Percentiles rank a stretch among this genome's conserved stretches.
Conservation (phyloP, 768 basidiomycete genomes). For the Fibroporia radiculosa region DNA sequence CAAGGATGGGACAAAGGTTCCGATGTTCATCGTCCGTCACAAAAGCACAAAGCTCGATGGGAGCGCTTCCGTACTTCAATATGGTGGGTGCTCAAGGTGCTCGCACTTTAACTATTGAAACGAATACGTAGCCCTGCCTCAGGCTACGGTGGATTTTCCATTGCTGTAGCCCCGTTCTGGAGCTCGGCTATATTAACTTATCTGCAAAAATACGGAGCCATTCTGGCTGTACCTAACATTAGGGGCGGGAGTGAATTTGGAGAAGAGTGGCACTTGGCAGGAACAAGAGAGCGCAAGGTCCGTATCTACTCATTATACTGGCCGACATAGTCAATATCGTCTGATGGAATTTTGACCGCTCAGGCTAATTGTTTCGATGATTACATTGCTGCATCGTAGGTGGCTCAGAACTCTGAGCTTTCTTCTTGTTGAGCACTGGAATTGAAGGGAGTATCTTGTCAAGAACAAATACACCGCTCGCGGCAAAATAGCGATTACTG, state of each 20-base stretch:
- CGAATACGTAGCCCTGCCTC: not conserved
- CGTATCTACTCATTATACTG: slow-evolving; percentile 1
- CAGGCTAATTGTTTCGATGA: slow-evolving; percentile 75
- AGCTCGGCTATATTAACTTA: slow-evolving; percentile 65
- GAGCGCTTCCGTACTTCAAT: slow-evolving; percentile 70
- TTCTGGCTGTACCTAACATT: slow-evolving; percentile 48
- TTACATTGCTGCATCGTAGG: slow-evolving; percentile 75
- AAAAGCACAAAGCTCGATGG: slow-evolving; percentile 65
- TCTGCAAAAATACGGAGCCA: slow-evolving; percentile 59
- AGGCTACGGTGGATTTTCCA: slow-evolving; percentile 81
- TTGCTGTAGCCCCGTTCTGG: slow-evolving; percentile 68
- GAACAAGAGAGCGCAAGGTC: slow-evolving; percentile 64
- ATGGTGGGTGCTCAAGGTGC: slow-evolving; percentile 37
- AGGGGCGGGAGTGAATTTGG: slow-evolving; percentile 70
- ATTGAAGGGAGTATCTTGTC: slow-evolving; percentile 58
- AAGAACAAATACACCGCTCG: slow-evolving; percentile 59
- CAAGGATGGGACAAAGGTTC: slow-evolving; percentile 74
- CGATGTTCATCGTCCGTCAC: slow-evolving; percentile 81
- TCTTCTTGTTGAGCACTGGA: too few relatives aligned
- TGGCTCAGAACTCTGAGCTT: slow-evolving; percentile 6
- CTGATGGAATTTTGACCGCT: slow-evolving; percentile 4
- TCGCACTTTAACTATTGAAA: too few relatives aligned
- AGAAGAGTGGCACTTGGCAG: slow-evolving; percentile 77
- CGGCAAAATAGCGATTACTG: slow-evolving; percentile 71
- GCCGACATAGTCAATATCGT: not conserved